Evolutionary conservation across 2,329 filamentous ascomycete genomes (phyloP).

Genomic region (Penicillium sp.): DNA sequence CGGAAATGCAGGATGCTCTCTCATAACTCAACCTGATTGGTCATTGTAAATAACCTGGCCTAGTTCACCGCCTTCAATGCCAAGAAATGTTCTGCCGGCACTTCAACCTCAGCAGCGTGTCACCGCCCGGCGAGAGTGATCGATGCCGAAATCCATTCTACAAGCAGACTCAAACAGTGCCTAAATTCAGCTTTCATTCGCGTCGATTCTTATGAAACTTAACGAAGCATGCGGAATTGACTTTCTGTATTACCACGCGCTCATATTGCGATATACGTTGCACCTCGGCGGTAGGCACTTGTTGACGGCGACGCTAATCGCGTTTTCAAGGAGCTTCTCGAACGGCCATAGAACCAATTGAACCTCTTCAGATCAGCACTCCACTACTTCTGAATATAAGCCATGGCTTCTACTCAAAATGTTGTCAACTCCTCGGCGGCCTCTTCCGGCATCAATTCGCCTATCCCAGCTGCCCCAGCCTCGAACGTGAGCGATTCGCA

Average conservation of each 20-base stretch:
- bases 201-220: not conserved
- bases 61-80: not conserved
- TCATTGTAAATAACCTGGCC: not conserved
- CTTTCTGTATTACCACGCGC: not conserved
- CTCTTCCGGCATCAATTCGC: slow-evolving; percentile 35
- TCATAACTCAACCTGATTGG: not conserved
- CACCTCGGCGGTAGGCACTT: not conserved
- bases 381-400: not conserved
- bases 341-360: not conserved
- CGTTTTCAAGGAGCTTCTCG: not conserved
- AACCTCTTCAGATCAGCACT: not conserved
- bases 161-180: not conserved
- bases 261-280: not conserved
- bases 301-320: not conserved
- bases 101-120: not conserved
- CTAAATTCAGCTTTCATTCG: not conserved
- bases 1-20: not conserved
- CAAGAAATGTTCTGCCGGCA: slow-evolving; percentile 13
- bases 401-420: slow-evolving; percentile 32
- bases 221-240: not conserved
- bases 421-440: slow-evolving; percentile 30
- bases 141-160: not conserved
- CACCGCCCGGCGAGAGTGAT: not conserved
- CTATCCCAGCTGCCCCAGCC: slow-evolving; percentile 27
- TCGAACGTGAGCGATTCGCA: slow-evolving; percentile 28